Conservation (phyloP, 2,329 filamentous ascomycete genomes). For the Hymenotorrendiella dingleyae region DNA sequence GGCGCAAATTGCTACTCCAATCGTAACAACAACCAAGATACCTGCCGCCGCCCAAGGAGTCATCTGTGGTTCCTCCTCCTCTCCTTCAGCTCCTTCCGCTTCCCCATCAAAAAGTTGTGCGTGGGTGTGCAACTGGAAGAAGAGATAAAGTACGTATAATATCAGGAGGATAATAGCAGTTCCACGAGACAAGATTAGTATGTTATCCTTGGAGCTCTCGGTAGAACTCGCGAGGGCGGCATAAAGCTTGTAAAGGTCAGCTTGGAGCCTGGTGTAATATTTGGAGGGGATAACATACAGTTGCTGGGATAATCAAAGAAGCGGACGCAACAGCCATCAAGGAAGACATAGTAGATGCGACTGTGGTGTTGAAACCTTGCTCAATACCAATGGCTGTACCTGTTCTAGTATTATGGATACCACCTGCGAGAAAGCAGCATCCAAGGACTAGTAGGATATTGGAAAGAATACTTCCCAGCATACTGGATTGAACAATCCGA, state of each 20-base stretch:
- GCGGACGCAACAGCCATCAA: slow-evolving; percentile 71
- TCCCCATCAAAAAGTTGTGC: slow-evolving; percentile 63
- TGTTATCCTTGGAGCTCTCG: slow-evolving; percentile 45
- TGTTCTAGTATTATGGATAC: slow-evolving; percentile 46
- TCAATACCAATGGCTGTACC: slow-evolving; percentile 41
- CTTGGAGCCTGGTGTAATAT: background rate
- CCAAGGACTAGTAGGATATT: slow-evolving; percentile 85
- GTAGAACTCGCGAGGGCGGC: slow-evolving; percentile 49
- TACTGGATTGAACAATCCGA: slow-evolving; percentile 90
- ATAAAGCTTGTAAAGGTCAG: slow-evolving; percentile 47
- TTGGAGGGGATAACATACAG: slow-evolving; percentile 35
- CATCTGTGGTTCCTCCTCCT: slow-evolving; percentile 18
- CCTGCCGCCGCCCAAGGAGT: slow-evolving; percentile 25
- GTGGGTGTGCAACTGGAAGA: slow-evolving; percentile 74
- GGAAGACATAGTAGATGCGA: slow-evolving; percentile 70
- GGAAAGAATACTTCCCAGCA: slow-evolving; percentile 92
- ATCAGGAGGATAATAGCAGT: slow-evolving; percentile 69
- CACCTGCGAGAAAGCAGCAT: slow-evolving; percentile 74
- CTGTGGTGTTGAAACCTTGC: slow-evolving; percentile 69
- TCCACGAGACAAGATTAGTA: slow-evolving; percentile 67
- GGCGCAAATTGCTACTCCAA: slow-evolving; percentile 67
- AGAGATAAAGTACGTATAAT: slow-evolving; percentile 70
- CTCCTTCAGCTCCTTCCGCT: slow-evolving; percentile 19
- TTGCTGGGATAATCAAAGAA: slow-evolving; percentile 72
- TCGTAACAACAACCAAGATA: slow-evolving; percentile 64